Conservation (phyloP, 2,329 filamentous ascomycete species). For the Cytospora chrysosperma region DNA sequence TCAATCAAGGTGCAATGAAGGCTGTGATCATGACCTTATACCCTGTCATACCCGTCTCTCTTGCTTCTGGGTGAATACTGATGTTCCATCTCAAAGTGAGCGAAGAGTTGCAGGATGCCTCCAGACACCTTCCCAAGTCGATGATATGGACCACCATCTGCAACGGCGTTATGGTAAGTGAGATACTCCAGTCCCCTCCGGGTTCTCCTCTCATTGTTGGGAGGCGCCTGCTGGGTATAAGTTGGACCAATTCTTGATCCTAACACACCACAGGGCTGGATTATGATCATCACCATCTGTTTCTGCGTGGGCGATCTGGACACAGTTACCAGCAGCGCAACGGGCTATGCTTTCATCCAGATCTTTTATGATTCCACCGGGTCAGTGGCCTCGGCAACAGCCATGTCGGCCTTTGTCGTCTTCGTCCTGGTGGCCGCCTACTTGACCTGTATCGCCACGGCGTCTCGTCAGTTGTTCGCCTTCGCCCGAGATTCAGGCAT, state of each 20-base stretch:
- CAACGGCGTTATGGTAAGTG: constrained; percentile 33
- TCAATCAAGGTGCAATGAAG: background rate
- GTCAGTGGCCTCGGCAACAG: constrained; percentile 27
- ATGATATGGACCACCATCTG: constrained; percentile 35
- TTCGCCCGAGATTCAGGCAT: constrained; percentile 38
- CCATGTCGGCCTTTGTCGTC: constrained; percentile 31
- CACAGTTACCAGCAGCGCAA: constrained; percentile 19
- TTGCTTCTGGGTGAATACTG: background rate
- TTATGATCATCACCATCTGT: constrained; percentile 19
- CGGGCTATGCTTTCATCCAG: constrained; percentile 33
- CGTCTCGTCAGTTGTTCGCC: constrained; percentile 34
- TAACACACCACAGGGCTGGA: background rate
- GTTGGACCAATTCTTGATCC: background rate
- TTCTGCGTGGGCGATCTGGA: constrained; percentile 21
- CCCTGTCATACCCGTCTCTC: background rate
- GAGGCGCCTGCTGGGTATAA: background rate
- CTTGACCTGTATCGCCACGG: constrained; percentile 32
- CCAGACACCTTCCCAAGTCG: constrained; percentile 32
- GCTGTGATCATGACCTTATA: background rate
- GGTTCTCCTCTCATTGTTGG: constrained; percentile 28
- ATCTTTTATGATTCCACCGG: constrained; percentile 32
- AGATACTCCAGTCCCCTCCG: constrained; percentile 22
- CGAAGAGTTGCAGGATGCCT: constrained; percentile 34
- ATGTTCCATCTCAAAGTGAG: constrained; percentile 23
- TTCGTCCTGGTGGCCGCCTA: constrained; percentile 25